phyloP scores from a whole-genome alignment of 306 rosid species.

The Cicer arietinum region DNA sequence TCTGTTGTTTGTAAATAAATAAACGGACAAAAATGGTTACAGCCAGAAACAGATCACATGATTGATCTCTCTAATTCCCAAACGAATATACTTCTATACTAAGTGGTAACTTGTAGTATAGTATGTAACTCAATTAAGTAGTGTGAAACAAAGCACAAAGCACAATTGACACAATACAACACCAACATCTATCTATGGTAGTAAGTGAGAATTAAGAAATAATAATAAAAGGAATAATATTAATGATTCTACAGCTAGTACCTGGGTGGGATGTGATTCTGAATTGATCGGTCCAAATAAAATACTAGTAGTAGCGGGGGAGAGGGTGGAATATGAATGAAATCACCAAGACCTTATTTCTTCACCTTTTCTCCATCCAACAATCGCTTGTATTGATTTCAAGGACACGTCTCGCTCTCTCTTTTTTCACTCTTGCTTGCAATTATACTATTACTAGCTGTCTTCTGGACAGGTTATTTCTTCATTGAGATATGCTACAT shows the following conservation, averaged over 20 bases:
- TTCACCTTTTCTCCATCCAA: background rate
- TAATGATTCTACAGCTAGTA: too few relatives aligned
- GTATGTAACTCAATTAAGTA: too few relatives aligned
- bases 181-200: background rate
- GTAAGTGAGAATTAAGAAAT: background rate
- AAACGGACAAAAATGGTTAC: constrained; percentile 34
- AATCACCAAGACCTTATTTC: background rate
- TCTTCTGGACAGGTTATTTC: too few relatives aligned
- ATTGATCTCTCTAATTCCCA: background rate
- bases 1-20: background rate
- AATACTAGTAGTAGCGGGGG: too few relatives aligned
- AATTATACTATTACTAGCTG: too few relatives aligned
- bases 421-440: too few relatives aligned
- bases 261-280: background rate
- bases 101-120: too few relatives aligned
- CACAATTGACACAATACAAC: too few relatives aligned
- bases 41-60: constrained; percentile 35
- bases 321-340: background rate
- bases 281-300: background rate
- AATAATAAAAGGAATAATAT: too few relatives aligned
- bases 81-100: too few relatives aligned
- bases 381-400: constrained; percentile 14
- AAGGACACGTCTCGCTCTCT: background rate
- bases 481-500: too few relatives aligned
- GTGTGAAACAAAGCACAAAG: too few relatives aligned